Conservation (phyloP, 192 early-diverging fungal genomes). For the Thamnidium elegans region DNA sequence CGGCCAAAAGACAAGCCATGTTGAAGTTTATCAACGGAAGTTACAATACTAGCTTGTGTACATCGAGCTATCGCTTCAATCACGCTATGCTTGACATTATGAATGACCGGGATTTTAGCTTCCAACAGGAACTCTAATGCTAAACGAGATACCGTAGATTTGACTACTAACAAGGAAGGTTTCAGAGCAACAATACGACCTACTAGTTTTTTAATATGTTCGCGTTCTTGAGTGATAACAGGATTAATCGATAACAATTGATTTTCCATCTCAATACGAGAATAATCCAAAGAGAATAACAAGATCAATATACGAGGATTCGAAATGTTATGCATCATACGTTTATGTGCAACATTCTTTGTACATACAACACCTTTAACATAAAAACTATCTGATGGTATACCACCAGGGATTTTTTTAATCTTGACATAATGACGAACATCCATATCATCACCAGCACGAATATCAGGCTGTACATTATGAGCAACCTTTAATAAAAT, state of each 20-base stretch:
- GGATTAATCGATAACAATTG: conserved; percentile 80
- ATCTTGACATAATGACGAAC: conserved; percentile 90
- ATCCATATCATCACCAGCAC: conserved; percentile 82
- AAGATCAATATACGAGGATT: conserved; percentile 85
- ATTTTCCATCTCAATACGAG: conserved; percentile 62
- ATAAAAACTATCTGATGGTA: conserved; percentile 75
- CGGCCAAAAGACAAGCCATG: conserved; percentile 67
- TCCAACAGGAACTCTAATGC: conserved; percentile 82
- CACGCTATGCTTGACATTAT: conserved; percentile 85
- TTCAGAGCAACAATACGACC: conserved; percentile 71
- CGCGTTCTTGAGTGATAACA: conserved; percentile 79
- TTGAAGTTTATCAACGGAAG: conserved; percentile 79
- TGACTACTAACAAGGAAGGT: conserved; percentile 79
- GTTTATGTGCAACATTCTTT: conserved; percentile 90
- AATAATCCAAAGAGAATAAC: conserved; percentile 83
- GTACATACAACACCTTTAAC: conserved; percentile 90
- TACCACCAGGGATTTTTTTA: conserved; percentile 91
- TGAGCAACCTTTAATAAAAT: conserved; percentile 65
- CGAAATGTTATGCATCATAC: conserved; percentile 68
- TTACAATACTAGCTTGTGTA: conserved; percentile 79
- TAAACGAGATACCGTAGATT: conserved; percentile 78
- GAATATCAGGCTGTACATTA: conserved; percentile 61
- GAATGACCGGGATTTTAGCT: conserved; percentile 74
- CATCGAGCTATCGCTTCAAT: conserved; percentile 83
- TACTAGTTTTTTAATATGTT: conserved; percentile 77